Conservation (phyloP, 768 basidiomycete genomes). For the Panellus pusillus region DNA sequence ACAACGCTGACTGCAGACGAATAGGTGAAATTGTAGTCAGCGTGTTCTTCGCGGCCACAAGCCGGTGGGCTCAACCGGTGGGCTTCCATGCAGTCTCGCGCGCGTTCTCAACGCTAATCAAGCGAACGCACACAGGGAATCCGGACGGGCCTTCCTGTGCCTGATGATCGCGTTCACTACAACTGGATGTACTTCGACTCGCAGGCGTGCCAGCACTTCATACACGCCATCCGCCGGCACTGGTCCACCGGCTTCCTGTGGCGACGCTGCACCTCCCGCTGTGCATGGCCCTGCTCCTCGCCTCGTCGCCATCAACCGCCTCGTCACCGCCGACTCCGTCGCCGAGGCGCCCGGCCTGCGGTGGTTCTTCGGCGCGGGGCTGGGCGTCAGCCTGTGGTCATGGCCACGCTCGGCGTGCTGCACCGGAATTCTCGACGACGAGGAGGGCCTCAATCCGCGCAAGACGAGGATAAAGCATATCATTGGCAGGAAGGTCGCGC, state of each 20-base stretch:
- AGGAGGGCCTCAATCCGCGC: constrained; percentile 4
- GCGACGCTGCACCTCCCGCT: constrained; percentile 20
- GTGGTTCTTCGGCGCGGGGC: constrained; percentile 21
- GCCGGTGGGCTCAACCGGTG: constrained; percentile 15
- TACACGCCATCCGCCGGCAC: constrained; percentile 23
- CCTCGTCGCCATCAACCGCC: constrained; percentile 17
- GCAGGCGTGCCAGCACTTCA: constrained; percentile 17
- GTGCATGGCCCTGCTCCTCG: constrained; percentile 21
- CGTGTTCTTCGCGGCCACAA: constrained; percentile 15
- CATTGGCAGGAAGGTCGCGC: constrained; percentile 12
- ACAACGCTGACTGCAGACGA: not conserved
- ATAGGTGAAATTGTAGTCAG: constrained; percentile 21
- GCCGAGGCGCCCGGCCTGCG: constrained; percentile 8
- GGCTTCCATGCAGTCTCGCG: not conserved
- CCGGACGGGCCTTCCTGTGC: constrained; percentile 17
- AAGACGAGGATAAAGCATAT: not conserved
- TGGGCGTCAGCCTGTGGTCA: constrained; percentile 15
- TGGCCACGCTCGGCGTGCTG: constrained; percentile 19
- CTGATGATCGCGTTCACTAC: constrained; percentile 22
- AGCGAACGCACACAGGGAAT: constrained; percentile 11
- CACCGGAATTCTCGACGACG: constrained; percentile 18
- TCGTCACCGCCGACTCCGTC: constrained; percentile 8
- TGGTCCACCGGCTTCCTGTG: constrained; percentile 21
- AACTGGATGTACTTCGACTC: constrained; percentile 25
- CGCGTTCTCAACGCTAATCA: not conserved